These are phyloP conservation scores for Botrytis porri DNA, from an alignment of 2,329 filamentous ascomycete genomes.

Conservation along the genomic window DNA sequence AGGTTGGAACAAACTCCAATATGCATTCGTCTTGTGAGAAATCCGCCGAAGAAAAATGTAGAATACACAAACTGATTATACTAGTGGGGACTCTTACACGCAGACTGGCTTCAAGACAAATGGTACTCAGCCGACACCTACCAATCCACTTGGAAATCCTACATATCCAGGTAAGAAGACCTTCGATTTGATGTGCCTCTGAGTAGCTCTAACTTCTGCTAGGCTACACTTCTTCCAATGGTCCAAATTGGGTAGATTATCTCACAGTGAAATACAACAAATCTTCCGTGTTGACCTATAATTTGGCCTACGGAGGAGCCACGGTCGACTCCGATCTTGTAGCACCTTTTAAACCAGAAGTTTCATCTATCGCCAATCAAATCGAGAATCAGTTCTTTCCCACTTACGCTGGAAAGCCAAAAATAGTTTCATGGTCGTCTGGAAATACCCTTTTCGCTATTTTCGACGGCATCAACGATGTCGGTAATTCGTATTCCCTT, in stretches of 20 bases:
- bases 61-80: slow-evolving; percentile 1
- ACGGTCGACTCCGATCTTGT: slow-evolving; percentile 42
- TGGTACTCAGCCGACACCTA: slow-evolving; percentile 37
- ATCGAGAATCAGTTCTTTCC: slow-evolving; percentile 44
- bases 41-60: background rate
- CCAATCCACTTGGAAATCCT: slow-evolving; percentile 43
- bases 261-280: slow-evolving; percentile 45
- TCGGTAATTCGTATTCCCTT: slow-evolving; percentile 48
- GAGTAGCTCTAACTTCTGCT: background rate
- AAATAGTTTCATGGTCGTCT: slow-evolving; percentile 28
- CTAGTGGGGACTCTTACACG: slow-evolving; percentile 44
- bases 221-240: slow-evolving; percentile 42
- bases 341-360: slow-evolving; percentile 38
- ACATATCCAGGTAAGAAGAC: slow-evolving; percentile 38
- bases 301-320: slow-evolving; percentile 48
- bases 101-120: slow-evolving; percentile 41
- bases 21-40: slow-evolving; percentile 45
- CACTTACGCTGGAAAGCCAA: slow-evolving; percentile 38
- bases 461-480: slow-evolving; percentile 57
- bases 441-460: slow-evolving; percentile 29
- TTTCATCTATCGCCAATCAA: slow-evolving; percentile 41
- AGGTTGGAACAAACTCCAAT: slow-evolving; percentile 41
- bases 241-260: slow-evolving; percentile 56
- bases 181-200: background rate
- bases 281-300: slow-evolving; percentile 48